phyloP scores from a whole-genome alignment of 2,329 filamentous ascomycete species.

The Nannizzia gypsea region DNA sequence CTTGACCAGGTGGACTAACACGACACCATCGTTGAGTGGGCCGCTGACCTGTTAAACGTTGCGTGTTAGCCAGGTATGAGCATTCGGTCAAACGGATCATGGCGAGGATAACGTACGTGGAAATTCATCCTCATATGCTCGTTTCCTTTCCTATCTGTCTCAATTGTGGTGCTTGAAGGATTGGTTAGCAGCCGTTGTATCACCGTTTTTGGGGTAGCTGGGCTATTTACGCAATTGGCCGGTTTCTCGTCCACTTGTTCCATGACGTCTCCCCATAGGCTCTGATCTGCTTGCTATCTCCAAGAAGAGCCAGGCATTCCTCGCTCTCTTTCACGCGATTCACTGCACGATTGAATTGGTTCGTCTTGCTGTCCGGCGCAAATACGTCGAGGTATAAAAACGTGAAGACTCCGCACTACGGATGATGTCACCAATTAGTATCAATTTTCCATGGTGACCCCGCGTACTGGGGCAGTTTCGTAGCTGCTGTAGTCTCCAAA shows the following conservation, averaged over 20 bases:
- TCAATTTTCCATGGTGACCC: too few species aligned
- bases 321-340: slow-evolving; percentile 63
- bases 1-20: slow-evolving; percentile 66
- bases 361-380: slow-evolving; percentile 70
- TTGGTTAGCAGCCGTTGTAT: slow-evolving; percentile 2
- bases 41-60: slow-evolving; percentile 60
- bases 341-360: slow-evolving; percentile 78
- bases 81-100: background rate
- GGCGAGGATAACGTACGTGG: slow-evolving; percentile 43
- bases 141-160: slow-evolving; percentile 60
- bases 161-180: slow-evolving; percentile 47
- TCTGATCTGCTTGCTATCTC: slow-evolving; percentile 60
- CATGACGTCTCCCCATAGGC: slow-evolving; percentile 71
- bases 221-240: slow-evolving; percentile 39
- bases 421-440: slow-evolving; percentile 22
- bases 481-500: slow-evolving; percentile 1
- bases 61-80: slow-evolving; percentile 18
- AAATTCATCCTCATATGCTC: slow-evolving; percentile 81
- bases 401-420: slow-evolving; percentile 61
- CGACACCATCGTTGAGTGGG: slow-evolving; percentile 58
- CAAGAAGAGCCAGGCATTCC: slow-evolving; percentile 61
- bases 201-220: slow-evolving; percentile 6
- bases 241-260: slow-evolving; percentile 65
- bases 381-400: slow-evolving; percentile 75
- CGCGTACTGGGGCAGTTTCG: too few species aligned